These are phyloP conservation scores for Amanita molliuscula DNA, from an alignment of 768 basidiomycete species.

Conservation along the genomic window DNA sequence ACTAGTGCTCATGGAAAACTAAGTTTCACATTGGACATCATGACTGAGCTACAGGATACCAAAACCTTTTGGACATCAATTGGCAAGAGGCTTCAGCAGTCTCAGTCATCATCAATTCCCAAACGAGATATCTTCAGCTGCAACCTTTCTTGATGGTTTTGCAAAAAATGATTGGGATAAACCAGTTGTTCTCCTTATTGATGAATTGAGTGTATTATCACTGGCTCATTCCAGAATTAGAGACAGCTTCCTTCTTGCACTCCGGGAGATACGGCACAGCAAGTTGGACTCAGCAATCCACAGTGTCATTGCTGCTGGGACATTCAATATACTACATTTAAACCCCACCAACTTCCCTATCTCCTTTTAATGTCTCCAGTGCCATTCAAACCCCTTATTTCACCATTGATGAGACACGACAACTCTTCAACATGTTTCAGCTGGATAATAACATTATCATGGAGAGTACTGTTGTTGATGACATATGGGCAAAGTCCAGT, in stretches of 20 bases:
- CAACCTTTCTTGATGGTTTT: slow-evolving; percentile 4
- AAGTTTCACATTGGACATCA: slow-evolving; percentile 7
- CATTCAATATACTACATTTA: slow-evolving; percentile 9
- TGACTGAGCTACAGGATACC: neutral
- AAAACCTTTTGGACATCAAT: slow-evolving; percentile 8
- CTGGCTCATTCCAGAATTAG: neutral
- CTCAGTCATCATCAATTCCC: neutral
- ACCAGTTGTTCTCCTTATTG: slow-evolving; percentile 9
- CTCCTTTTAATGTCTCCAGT: slow-evolving; percentile 9
- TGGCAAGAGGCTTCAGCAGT: neutral
- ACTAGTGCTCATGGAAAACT: too few relatives aligned
- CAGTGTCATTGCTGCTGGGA: slow-evolving; percentile 8
- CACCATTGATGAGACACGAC: slow-evolving; percentile 5
- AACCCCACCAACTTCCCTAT: neutral
- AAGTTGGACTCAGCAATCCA: neutral
- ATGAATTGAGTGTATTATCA: slow-evolving; percentile 9
- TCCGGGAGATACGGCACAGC: slow-evolving; percentile 7
- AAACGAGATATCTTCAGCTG: neutral
- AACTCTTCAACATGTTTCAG: slow-evolving; percentile 6
- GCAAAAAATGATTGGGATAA: neutral
- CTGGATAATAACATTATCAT: neutral
- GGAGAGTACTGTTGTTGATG: slow-evolving; percentile 6
- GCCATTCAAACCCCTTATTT: slow-evolving; percentile 7
- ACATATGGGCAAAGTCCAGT: slow-evolving; percentile 8
- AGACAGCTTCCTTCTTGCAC: slow-evolving; percentile 6